These are phyloP conservation scores for Lolium multiflorum DNA, from an alignment of 176 grass and related monocot genomes.

Conservation along the genomic window DNA sequence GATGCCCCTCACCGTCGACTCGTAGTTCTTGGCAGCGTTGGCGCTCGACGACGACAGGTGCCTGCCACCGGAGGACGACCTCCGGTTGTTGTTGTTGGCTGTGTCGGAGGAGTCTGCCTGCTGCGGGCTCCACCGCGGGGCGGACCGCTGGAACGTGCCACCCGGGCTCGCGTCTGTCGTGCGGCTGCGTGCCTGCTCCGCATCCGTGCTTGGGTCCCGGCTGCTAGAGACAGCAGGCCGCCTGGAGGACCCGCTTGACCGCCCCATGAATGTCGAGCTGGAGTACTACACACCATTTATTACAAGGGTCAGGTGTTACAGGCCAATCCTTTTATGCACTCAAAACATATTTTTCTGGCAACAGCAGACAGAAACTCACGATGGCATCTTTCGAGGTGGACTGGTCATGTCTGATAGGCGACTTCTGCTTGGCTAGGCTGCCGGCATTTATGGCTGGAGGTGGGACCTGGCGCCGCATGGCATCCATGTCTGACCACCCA, in stretches of 20 bases:
- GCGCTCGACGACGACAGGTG: constrained; percentile 40
- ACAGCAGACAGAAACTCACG: constrained; percentile 50
- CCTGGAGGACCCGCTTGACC: constrained; percentile 92
- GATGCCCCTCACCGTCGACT: constrained; percentile 80
- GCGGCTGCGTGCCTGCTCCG: constrained; percentile 47
- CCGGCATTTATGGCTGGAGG: constrained; percentile 55
- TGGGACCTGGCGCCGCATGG: constrained; percentile 59
- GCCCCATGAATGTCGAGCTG: constrained; percentile 90
- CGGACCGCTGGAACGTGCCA: constrained; percentile 55
- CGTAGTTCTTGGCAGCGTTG: constrained; percentile 72
- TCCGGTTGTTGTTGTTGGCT: constrained; percentile 24
- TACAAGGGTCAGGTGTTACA: constrained; percentile 77
- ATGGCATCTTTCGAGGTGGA: constrained; percentile 57
- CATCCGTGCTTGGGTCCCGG: constrained; percentile 53
- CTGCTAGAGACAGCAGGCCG: constrained; percentile 91
- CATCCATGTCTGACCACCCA: constrained; percentile 74
- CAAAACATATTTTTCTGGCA: constrained; percentile 17
- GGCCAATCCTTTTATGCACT: constrained; percentile 25
- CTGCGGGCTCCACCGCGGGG: constrained; percentile 56
- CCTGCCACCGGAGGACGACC: constrained; percentile 59
- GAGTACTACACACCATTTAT: constrained; percentile 85
- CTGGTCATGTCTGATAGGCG: constrained; percentile 49
- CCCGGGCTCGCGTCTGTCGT: constrained; percentile 68
- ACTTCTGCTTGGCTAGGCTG: constrained; percentile 61
- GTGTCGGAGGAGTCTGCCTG: constrained; percentile 48